Evolutionary conservation across 2,329 filamentous ascomycete species (phyloP), one percentile per base, ranked within the genome.

Genomic region (Neoarthrinium moseri): DNA sequence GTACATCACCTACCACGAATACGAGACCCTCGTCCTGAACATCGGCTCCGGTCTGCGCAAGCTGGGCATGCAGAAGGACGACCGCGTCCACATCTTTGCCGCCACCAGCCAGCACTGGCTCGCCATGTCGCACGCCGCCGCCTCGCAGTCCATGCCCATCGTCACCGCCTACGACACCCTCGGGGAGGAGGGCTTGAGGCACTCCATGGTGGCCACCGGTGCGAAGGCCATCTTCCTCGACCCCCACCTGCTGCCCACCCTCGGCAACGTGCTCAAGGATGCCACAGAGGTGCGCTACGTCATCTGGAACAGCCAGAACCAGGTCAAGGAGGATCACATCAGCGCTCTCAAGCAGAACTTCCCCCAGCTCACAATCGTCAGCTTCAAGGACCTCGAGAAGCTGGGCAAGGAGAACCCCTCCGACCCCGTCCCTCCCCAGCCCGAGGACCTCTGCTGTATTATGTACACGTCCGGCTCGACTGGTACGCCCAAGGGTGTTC

Each of bases 381-480:
- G 66, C 60, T 74, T 76, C 49, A 74, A 78, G 34, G 75, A 77
- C 32, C 64, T 82, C 30, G 64, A 69, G 48, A 71, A 73, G 54
- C 63, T 77, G 27, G 76, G 76, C 54, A 65, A 83, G 62, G 80
- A 86, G 49, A 86, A 87, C 66, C 79, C 76, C 12, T 76, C 80
- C 27, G 84, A 90, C 12, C 77, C 85, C 3, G 81, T 86, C 4
- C 84, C 87, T 21, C 87, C 89, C 6, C 67, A 73, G 37, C 71
- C 86, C 4, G 84, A 91, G 42, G 88, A 91, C 62, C 78, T 92
- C 15, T 89, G 85, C 71, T 92, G 89, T 63, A 78, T 78, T 59
- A 78, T 79, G 75, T 78, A 78, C 64, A 94, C 89, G 1, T 92
- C 88, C 27, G 89, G 89, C 39, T 90, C 87, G 5, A 92, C 88